These are phyloP conservation scores for Salix caprea DNA, from an alignment of 345 rosid species.

Conservation along the genomic window DNA sequence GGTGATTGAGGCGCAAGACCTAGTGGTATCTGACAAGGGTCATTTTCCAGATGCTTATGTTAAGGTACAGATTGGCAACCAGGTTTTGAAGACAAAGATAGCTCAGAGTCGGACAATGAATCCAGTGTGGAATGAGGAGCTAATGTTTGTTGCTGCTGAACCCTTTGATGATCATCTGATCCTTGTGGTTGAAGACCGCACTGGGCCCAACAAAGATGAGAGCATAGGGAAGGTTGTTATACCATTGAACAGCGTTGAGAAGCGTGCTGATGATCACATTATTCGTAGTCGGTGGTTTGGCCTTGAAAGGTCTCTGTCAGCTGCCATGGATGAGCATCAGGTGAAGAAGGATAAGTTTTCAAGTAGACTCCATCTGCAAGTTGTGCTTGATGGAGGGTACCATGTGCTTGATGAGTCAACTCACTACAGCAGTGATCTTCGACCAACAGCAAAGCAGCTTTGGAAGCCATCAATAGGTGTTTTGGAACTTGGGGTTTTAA, in stretches of 20 bases:
- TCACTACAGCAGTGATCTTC: conserved; percentile 28
- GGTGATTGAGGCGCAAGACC: conserved; percentile 30
- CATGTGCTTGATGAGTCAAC: conserved; percentile 31
- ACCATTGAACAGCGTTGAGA: conserved; percentile 17
- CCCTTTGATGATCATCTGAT: conserved; percentile 32
- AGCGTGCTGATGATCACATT: conserved; percentile 28
- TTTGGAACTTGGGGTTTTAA: conserved; percentile 27
- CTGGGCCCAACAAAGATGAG: conserved; percentile 27
- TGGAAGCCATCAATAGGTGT: conserved; percentile 33
- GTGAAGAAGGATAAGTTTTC: conserved; percentile 28
- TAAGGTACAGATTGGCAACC: conserved; percentile 25
- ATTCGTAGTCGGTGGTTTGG: conserved; percentile 23
- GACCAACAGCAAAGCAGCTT: conserved; percentile 28
- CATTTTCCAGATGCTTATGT: conserved; percentile 25
- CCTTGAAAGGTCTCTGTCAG: conserved; percentile 23
- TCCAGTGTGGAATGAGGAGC: conserved; percentile 28
- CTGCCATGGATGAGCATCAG: conserved; percentile 24
- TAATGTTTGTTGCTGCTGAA: conserved; percentile 32
- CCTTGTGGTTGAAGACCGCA: conserved; percentile 27
- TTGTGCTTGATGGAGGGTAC: conserved; percentile 29
- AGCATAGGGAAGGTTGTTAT: conserved; percentile 28
- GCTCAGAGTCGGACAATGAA: conserved; percentile 20
- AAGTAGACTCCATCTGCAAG: conserved; percentile 22
- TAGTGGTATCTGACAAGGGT: conserved; percentile 15
- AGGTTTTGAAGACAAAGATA: conserved; percentile 23